Evolutionary conservation across 306 rosid species (phyloP).

Genomic region (Gastrolobium villosum): DNA sequence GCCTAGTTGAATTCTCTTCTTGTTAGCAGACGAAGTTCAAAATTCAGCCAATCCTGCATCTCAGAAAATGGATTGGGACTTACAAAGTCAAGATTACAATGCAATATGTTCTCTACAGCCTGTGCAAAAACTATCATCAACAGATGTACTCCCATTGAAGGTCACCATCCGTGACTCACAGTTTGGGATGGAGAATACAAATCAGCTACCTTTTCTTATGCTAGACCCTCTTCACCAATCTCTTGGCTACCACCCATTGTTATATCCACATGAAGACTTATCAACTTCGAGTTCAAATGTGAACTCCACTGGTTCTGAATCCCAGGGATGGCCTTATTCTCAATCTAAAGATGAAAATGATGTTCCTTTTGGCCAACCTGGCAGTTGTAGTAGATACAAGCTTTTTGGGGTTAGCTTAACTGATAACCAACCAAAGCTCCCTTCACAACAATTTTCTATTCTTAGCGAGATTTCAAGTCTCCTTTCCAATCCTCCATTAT

Average conservation of each 20-base stretch:
- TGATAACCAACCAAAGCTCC: constrained; percentile 67
- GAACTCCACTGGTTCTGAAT: constrained; percentile 51
- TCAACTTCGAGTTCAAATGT: constrained; percentile 52
- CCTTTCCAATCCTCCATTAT: constrained; percentile 60
- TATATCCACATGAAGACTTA: constrained; percentile 46
- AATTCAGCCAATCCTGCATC: constrained; percentile 43
- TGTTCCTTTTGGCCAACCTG: constrained; percentile 50
- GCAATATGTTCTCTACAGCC: constrained; percentile 37
- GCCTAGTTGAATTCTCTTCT: constrained; percentile 30
- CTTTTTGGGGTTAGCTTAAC: constrained; percentile 68
- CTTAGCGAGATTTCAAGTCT: constrained; percentile 48
- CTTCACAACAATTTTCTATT: constrained; percentile 70
- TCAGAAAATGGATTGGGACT: constrained; percentile 53
- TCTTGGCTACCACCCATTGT: constrained; percentile 37
- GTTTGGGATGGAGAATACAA: constrained; percentile 34
- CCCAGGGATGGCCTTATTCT: constrained; percentile 49
- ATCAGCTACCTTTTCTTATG: constrained; percentile 45
- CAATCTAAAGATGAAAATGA: constrained; percentile 55
- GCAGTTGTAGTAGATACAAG: constrained; percentile 41
- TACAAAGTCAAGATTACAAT: constrained; percentile 72
- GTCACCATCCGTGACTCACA: constrained; percentile 22
- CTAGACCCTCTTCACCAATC: constrained; percentile 40
- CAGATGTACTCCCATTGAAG: constrained; percentile 40
- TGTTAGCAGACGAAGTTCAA: constrained; percentile 39
- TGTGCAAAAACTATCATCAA: constrained; percentile 42